These are phyloP conservation scores for Kodamaea fungicola DNA, from an alignment of 1,139 yeast genomes.

Conservation along the genomic window DNA sequence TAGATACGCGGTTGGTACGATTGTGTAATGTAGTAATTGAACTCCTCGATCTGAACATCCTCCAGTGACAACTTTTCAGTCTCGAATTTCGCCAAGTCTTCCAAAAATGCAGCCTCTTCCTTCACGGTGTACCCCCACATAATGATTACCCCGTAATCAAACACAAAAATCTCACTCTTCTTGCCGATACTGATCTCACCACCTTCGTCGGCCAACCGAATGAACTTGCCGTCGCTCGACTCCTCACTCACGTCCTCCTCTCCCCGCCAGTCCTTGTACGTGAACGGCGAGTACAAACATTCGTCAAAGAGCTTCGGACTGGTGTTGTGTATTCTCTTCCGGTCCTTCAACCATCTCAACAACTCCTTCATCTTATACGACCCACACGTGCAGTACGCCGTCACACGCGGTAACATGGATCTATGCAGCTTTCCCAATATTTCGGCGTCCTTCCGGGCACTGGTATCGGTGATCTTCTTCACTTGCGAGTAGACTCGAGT, in stretches of 20 bases:
- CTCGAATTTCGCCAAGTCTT: slow-evolving; percentile 83
- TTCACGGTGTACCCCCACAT: slow-evolving; percentile 89
- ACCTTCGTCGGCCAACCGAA: slow-evolving; percentile 85
- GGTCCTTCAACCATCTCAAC: slow-evolving; percentile 78
- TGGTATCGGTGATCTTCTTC: slow-evolving; percentile 79
- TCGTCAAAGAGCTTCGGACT: slow-evolving; percentile 90
- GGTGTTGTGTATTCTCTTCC: slow-evolving; percentile 70
- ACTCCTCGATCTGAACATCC: slow-evolving; percentile 91
- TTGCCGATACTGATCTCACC: slow-evolving; percentile 86
- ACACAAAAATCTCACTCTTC: slow-evolving; percentile 77
- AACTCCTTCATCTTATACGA: slow-evolving; percentile 86
- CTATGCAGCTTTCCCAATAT: slow-evolving; percentile 88
- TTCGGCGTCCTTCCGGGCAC: slow-evolving; percentile 94
- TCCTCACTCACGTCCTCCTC: slow-evolving; percentile 15
- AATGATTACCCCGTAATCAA: slow-evolving; percentile 93
- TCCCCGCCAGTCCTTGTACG: slow-evolving; percentile 75
- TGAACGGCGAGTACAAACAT: slow-evolving; percentile 87
- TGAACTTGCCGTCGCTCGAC: slow-evolving; percentile 39
- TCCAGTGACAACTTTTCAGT: slow-evolving; percentile 85
- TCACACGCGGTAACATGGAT: slow-evolving; percentile 78
- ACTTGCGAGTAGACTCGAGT: slow-evolving; percentile 78
- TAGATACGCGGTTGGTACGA: slow-evolving; percentile 93
- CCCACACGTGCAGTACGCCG: slow-evolving; percentile 95
- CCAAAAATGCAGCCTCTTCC: slow-evolving; percentile 80
- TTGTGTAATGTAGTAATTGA: slow-evolving; percentile 88